Conservation (phyloP, 2,329 filamentous ascomycete genomes). For the Teratosphaeria nubilosa region DNA sequence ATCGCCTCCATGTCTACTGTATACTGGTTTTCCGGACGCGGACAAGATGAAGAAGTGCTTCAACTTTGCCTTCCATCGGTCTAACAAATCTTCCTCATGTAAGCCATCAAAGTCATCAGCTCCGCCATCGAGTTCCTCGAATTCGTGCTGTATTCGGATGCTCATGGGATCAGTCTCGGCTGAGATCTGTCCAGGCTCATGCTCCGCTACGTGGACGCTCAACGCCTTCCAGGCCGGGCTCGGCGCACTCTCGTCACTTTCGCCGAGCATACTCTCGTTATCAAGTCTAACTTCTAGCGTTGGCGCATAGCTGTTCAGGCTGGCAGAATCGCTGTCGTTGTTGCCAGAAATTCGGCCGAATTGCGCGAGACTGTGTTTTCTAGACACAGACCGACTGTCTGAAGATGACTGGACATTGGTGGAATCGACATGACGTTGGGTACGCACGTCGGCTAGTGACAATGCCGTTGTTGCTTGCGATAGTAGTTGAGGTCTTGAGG, state of each 20-base stretch:
- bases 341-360: conserved; percentile 35
- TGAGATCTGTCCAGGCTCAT: conserved; percentile 50
- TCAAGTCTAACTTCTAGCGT: conserved; percentile 57
- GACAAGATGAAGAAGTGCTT: conserved; percentile 98
- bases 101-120: conserved; percentile 43
- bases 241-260: conserved; percentile 53
- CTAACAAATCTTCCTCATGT: conserved; percentile 50
- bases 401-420: conserved; percentile 16
- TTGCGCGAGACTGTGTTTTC: conserved; percentile 29
- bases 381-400: conserved; percentile 25
- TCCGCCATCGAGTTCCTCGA: conserved; percentile 55
- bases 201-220: conserved; percentile 51
- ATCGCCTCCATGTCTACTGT: conserved; percentile 86
- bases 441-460: conserved; percentile 70
- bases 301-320: conserved; percentile 56
- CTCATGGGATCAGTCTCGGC: conserved; percentile 41
- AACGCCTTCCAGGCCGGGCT: conserved; percentile 61
- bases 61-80: conserved; percentile 78
- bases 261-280: conserved; percentile 70
- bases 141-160: conserved; percentile 63
- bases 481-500: conserved; percentile 32
- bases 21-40: conserved; percentile 92
- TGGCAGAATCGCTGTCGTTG: conserved; percentile 50
- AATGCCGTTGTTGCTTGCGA: conserved; percentile 75
- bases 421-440: conserved; percentile 57